Evolutionary conservation across 2,329 filamentous ascomycete genomes (phyloP), one percentile per base, ranked within the genome.

Genomic region (Neopestalotiopsis sp.): DNA sequence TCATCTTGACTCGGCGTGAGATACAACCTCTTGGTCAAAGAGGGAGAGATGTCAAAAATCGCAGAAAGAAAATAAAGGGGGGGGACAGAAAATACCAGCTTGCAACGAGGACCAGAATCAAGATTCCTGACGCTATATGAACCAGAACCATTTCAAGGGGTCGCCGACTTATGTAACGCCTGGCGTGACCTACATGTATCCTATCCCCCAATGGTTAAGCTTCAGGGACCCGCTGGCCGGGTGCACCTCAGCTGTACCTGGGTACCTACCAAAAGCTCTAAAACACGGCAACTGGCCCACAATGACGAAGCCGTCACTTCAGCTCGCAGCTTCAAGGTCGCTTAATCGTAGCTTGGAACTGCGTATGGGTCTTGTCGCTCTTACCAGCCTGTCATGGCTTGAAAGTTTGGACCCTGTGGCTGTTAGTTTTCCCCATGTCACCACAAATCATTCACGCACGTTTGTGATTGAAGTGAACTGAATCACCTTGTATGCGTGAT

Each of bases 71-170:
- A 10, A 38, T 7, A 7, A 53, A 53, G n/a, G n/a, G 45, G 45
- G 34, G 10, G 10, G 10, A 38, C 34, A 53, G n/a, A 17, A 53
- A 53, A 53, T n/a, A 20, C 45, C n/a, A 53, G 20, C 45, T 49
- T 53, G 45, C 34, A n/a, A 53, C 17, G 14, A 53, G 17, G 20
- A 53, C 17, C n/a, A n/a, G 17, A 53, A 53, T 53, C 45, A 53
- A 53, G 45, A 53, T 53, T 53, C 20, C n/a, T 7, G 45, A 53
- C 45, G 45, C 45, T 53, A 7, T 20, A 24, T 53, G 45, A 53
- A 53, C 45, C 45, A 53, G 45, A 53, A 53, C 45, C 17, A 53
- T 53, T 53, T 53, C 45, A 53, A 53, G 45, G 45, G 45, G 45
- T 53, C 45, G 45, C 45, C 17, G 9, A n/a, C 45, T 53, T 20